Percentiles rank a stretch among this genome's conserved stretches.
Evolutionary conservation across 1,284 basidiomycete genomes (phyloP).

Genomic region (Cerrena zonata): DNA sequence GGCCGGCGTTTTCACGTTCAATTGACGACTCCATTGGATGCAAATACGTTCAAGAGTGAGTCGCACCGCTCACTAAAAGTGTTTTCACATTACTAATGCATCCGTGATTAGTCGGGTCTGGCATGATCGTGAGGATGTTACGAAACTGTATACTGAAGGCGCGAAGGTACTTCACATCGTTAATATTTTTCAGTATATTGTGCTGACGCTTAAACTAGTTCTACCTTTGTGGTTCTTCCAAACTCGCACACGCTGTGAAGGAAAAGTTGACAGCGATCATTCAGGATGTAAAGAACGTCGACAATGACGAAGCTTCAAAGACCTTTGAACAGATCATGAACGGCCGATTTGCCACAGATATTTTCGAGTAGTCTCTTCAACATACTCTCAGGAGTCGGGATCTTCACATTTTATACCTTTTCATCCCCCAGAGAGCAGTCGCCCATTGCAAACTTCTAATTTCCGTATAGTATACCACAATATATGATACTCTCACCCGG

Average conservation of each 20-base stretch:
- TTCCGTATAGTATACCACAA: no score
- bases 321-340: constrained; percentile 26
- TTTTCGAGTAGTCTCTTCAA: no score
- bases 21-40: constrained; percentile 33
- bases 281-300: constrained; percentile 18
- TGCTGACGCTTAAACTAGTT: constrained; percentile 24
- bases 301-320: constrained; percentile 18
- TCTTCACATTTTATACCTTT: no score
- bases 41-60: constrained; percentile 45
- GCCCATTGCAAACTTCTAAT: no score
- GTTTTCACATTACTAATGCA: neutral
- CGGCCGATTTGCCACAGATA: constrained; percentile 37
- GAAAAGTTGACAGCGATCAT: constrained; percentile 31
- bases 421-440: no score
- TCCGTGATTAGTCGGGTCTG: constrained; percentile 36
- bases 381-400: no score
- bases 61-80: constrained; percentile 3
- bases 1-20: constrained; percentile 41
- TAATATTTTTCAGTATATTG: neutral
- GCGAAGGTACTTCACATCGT: constrained; percentile 40
- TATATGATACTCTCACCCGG: no score
- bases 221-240: constrained; percentile 40
- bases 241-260: constrained; percentile 32
- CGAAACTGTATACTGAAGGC: constrained; percentile 27
- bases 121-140: constrained; percentile 35